Base-by-base conservation (phyloP, 2,329 filamentous ascomycete species). In the Aspergillus tamarii region DNA sequence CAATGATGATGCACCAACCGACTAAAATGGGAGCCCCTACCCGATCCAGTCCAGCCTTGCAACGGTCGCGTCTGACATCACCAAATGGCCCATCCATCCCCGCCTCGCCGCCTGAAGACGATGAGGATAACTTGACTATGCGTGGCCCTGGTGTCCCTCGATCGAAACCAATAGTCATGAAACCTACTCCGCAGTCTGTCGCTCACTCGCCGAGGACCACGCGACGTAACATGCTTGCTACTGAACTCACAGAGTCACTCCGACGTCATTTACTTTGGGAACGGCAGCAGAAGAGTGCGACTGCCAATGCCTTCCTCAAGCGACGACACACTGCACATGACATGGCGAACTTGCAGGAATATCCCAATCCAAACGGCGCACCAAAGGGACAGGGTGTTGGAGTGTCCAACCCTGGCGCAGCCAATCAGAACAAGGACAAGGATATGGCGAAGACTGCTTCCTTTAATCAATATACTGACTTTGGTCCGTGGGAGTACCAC, bases 221-320 rank as follows among this genome's bases (percentile, higher is more conserved):
- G 0, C 88, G 95, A 58, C 88, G 94, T 65, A 96, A 97, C 79
- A 99, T 99, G 95, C 86, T 99, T 62, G 91, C 92, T 10, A 96
- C 92, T 0, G 95, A 99, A 81, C 84, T 99, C 60, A 97, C 94
- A 2, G 93, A 97, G 76, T 96, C 93, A 26, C 88, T 99, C 4
- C 89, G 95, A 26, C 91, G 93, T 70, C 92, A 97, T 72, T 88
- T 99, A 19, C 86, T 98, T 19, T 96, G 93, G 91, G 95, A 99
- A 78, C 90, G 95, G 59, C 93, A 96, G 74, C 94, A 98, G 75
- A 96, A 95, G 85, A 93, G 92, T 64, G 91, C 91, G 39, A 94
- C 93, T 9, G 92, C 90, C 72, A 94, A 94, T 67, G 93, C 94
- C 1, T 92, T 94, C 60, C 85, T 97, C 63, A 96, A 97, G 84